A percentile compares a stretch with the other conserved stretches of the same genome.
Evolutionary conservation across 129 eudicot genomes (phyloP).

Genomic region (Silybum marianum): DNA sequence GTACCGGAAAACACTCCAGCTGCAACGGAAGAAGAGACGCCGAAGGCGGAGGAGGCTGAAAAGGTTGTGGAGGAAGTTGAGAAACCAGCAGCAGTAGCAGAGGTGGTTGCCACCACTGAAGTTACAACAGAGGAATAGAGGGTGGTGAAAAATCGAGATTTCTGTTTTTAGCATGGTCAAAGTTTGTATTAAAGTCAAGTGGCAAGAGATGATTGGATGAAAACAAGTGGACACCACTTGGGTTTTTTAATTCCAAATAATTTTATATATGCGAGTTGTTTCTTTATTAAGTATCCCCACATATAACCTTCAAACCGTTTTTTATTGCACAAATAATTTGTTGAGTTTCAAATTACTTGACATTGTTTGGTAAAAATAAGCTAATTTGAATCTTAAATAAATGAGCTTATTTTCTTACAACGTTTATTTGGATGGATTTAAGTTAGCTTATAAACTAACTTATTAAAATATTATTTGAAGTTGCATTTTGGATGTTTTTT

Average conservation of each 20-base stretch:
- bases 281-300: not conserved
- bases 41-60: not conserved
- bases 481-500: no score
- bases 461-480: no score
- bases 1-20: conserved; percentile 6
- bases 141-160: not conserved
- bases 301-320: no score
- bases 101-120: conserved; percentile 25
- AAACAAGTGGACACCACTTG: conserved; percentile 7
- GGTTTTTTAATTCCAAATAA: not conserved
- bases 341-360: no score
- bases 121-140: conserved; percentile 31
- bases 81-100: conserved; percentile 3
- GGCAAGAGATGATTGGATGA: conserved; percentile 17
- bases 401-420: no score
- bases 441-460: no score
- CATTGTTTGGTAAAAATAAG: no score
- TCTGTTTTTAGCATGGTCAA: conserved; percentile 20
- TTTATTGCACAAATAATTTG: no score
- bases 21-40: not conserved
- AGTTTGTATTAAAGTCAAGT: conserved; percentile 24
- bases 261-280: not conserved
- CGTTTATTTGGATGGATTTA: no score
- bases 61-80: conserved; percentile 22
- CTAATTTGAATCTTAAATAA: no score